Evolutionary conservation across 345 rosid genomes (phyloP).

Genomic region (Eutrema japonicum): DNA sequence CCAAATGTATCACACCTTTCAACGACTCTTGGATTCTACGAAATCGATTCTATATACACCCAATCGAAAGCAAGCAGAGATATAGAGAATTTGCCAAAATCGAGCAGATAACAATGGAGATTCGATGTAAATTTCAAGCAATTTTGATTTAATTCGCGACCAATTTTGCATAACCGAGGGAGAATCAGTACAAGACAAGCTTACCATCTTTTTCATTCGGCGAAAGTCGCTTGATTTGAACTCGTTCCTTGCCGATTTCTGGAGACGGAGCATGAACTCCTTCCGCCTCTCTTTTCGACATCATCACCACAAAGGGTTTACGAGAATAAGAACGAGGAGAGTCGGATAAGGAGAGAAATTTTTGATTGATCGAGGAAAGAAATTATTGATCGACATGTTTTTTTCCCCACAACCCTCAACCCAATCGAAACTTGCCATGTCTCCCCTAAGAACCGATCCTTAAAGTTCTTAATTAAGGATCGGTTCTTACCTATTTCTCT

Average conservation of each 20-base stretch:
- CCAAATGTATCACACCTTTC: background rate
- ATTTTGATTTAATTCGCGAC: background rate
- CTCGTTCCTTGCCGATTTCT: constrained; percentile 84
- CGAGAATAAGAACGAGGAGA: constrained; percentile 23
- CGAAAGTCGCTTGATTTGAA: constrained; percentile 89
- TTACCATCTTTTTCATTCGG: constrained; percentile 84
- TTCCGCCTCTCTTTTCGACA: constrained; percentile 87
- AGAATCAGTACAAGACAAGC: background rate
- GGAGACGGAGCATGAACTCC: constrained; percentile 95
- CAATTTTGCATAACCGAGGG: background rate
- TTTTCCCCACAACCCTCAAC: no score
- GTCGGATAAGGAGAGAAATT: no score
- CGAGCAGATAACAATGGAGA: background rate
- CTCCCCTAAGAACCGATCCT: no score
- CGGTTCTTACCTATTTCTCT: no score
- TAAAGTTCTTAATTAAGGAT: no score
- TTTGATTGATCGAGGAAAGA: no score
- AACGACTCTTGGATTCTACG: background rate
- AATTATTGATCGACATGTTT: no score
- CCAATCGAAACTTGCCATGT: no score
- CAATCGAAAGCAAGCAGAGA: background rate
- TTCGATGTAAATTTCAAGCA: background rate
- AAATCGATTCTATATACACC: background rate
- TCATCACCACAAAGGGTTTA: constrained; percentile 54
- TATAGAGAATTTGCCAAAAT: background rate